A percentile compares a stretch with the other conserved stretches of the same genome.
phyloP scores from a whole-genome alignment of 2,329 filamentous ascomycete species.

The Talaromyces sp. region DNA sequence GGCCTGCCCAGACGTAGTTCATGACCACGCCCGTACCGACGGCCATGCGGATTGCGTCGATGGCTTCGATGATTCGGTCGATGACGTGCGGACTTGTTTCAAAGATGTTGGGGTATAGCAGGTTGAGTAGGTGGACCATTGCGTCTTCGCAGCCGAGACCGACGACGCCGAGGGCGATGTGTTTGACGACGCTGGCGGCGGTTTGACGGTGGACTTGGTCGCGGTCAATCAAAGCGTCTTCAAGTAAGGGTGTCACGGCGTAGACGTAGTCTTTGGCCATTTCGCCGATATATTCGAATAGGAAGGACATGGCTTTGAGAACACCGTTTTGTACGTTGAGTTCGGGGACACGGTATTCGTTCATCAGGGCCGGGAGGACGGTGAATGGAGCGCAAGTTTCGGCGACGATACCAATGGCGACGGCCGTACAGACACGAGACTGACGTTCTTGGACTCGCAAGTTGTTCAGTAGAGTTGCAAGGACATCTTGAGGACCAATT shows the following conservation, averaged over 20 bases:
- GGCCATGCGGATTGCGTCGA: constrained; percentile 91
- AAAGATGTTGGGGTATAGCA: constrained; percentile 95
- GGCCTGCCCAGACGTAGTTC: constrained; percentile 97
- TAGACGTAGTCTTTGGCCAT: constrained; percentile 99
- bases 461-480: constrained; percentile 94
- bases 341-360: constrained; percentile 97
- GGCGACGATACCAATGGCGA: constrained; percentile 96
- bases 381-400: constrained; percentile 98
- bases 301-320: constrained; percentile 91
- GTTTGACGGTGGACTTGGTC: constrained; percentile 98
- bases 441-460: constrained; percentile 95
- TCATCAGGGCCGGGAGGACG: constrained; percentile 97
- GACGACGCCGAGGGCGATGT: constrained; percentile 95
- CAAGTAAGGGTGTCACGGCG: constrained; percentile 89
- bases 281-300: constrained; percentile 99
- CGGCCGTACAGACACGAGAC: constrained; percentile 95
- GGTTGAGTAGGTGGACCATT: constrained; percentile 95
- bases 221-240: constrained; percentile 94
- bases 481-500: constrained; percentile 94
- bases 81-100: constrained; percentile 98
- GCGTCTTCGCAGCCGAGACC: constrained; percentile 96
- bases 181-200: constrained; percentile 93
- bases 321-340: constrained; percentile 99
- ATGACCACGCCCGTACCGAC: constrained; percentile 89
- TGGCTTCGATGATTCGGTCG: constrained; percentile 94